Base-by-base conservation (phyloP, 2,329 filamentous ascomycete species). In the Corinectria fuckeliana region DNA sequence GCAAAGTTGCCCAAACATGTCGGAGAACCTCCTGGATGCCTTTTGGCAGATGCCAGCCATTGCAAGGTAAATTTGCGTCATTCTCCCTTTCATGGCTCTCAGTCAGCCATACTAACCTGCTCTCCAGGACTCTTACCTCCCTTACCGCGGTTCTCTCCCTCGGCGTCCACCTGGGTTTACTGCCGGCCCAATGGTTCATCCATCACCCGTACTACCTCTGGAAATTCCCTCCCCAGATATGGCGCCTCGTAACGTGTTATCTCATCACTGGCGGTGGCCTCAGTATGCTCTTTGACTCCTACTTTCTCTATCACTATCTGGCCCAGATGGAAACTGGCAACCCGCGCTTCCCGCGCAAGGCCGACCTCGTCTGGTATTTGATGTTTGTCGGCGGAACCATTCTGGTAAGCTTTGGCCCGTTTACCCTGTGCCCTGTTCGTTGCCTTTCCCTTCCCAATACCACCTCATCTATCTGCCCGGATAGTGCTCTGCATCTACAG, bases 341-440 rank as follows among this genome's bases (percentile, higher is more conserved):
- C 62, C 78, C 88, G 52, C 87, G 91, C 60, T 94, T 97, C 74
- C 78, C 82, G 39, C 83, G 85, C 66, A 90, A 90, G 58, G 93
- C 92, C 72, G 91, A 95, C 74, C 85, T 95, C 69, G 82, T 95
- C 63, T 88, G 88, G 78, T 97, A 96, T 74, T 78, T 96, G 68
- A 77, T 88, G 59, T 95, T 95, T 73, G 84, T 93, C 69, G 82
- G 85, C 67, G 77, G 78, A 50, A 78, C 89, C 71, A 94, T 95
- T 65, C 73, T 92, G 81, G 93, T 97, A 92, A 88, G 93, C 81
- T 67, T 62, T 63, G 59, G 64, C 56, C 63, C 60, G 68, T 71
- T 58, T 65, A 60, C 65, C 63, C 54, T 61, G 58, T 62, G 58
- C 36, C 51, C 51, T 65, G 58, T 59, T 50, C 45, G 50, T 61